Evolutionary conservation across 1,284 basidiomycete species (phyloP), one percentile per base, ranked within the genome.

Genomic region (Leccinum pachyderme): DNA sequence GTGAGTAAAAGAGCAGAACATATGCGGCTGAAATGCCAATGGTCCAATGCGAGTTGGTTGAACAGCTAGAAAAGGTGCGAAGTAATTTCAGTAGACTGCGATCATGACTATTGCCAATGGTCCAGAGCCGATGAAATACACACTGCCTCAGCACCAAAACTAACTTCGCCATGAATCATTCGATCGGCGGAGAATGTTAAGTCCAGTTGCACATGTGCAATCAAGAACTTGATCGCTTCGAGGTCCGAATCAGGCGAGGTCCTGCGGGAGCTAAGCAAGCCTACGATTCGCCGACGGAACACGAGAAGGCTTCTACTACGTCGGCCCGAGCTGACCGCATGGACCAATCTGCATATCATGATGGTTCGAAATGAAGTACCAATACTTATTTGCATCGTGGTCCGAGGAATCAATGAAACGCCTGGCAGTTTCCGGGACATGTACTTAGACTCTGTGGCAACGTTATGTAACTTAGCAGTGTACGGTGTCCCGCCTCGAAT

Each of bases 171-270:
- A 39, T 22, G 18, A 39, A 37, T 53, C 45, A 11, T n/a, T 46
- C 44, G 28, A 53, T 60, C 60, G 51, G 62, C 57, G 60, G 64
- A 65, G 59, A 57, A 54, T 43, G 37, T 18, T 6, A 37, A 27
- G n/a, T 18, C 39, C 32, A 25, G 27, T 37, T 43, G 43, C 44
- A 31, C 9, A 31, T 11, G 29, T 11, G 33, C 35, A 44, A 41
- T 33, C 44, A 39, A 52, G 47, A 51, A 52, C 35, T n/a, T 27
- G 47, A 28, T 61, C 59, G 43, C 53, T 57, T 62, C 45, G 37
- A 31, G 32, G 44, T 12, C 39, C 33, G 28, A 8, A 49, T 35
- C 47, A 39, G 25, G 33, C 8, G 32, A 49, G 25, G 32, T 25
- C 29, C 44, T 22, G 45, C 5, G 32, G 15, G 13, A n/a, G 44